Percentiles rank a stretch among this genome's conserved stretches.
Evolutionary conservation across 1,284 basidiomycete species (phyloP).

Genomic region (Naganishia sp.): DNA sequence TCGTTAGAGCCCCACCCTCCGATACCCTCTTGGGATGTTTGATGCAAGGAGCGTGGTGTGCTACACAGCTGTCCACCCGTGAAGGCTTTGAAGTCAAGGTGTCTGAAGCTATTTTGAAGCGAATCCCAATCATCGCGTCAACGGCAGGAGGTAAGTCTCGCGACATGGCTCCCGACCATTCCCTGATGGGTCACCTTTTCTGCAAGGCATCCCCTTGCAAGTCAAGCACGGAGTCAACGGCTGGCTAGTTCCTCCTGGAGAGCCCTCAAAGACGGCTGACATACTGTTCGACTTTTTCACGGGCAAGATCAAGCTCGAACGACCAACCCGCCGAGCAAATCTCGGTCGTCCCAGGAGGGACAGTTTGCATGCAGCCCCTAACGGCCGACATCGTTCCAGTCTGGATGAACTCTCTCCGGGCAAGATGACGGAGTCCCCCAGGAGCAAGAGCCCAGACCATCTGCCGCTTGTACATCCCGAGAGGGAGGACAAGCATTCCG

Average conservation of each 20-base stretch:
- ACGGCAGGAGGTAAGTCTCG: slow-evolving; percentile 64
- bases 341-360: slow-evolving; percentile 10
- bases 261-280: slow-evolving; percentile 69
- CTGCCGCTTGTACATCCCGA: slow-evolving; percentile 3
- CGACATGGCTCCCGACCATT: neutral
- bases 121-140: slow-evolving; percentile 75
- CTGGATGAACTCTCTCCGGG: neutral
- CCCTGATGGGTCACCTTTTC: neutral
- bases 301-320: slow-evolving; percentile 63
- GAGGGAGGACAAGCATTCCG: neutral
- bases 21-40: slow-evolving; percentile 49
- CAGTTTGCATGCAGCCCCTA: slow-evolving; percentile 3
- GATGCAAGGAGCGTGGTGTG: slow-evolving; percentile 51
- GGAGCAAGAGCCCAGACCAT: slow-evolving; percentile 2
- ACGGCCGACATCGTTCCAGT: too few species aligned
- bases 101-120: slow-evolving; percentile 81
- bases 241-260: slow-evolving; percentile 71
- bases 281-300: slow-evolving; percentile 73
- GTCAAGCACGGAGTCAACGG: slow-evolving; percentile 79
- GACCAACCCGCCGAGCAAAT: slow-evolving; percentile 9
- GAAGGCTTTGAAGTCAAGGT: slow-evolving; percentile 93
- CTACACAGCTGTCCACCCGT: slow-evolving; percentile 46
- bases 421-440: neutral
- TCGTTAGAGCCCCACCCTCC: slow-evolving; percentile 50
- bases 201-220: slow-evolving; percentile 72